Evolutionary conservation across 257 asterid genomes (phyloP), one percentile per base, ranked within the genome.

Genomic region (Petrea volubilis): DNA sequence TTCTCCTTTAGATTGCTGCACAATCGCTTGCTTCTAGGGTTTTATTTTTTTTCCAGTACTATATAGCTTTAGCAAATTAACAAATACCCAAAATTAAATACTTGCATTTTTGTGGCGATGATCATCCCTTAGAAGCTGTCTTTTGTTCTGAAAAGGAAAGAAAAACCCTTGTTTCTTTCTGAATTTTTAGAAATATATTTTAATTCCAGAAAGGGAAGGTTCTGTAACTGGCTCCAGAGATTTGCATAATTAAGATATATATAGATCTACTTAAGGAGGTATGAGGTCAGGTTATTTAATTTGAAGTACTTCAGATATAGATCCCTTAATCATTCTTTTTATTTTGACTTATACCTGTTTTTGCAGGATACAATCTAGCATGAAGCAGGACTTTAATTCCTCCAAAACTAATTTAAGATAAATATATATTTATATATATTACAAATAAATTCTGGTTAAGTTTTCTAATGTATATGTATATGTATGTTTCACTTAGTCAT

Each of bases 11-110:
- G 9, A 69, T 77, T 64, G 27, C 59, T 72, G 53, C 64, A 58
- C 40, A 25, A 47, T 51, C 76, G 69, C 78, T 44, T 41, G 61
- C 68, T 73, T 78, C 74, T 84, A 80, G 86, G 92, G 89, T 78
- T 86, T 83, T 70, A 69, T 69, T 66, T 60, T 74, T 29, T 67
- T 29, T 23, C 24, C 47, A 52, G 33, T 20, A 12, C 59, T 69
- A 6, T 25, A 59, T 34, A n/a, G 2, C 33, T 23, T 8, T 23
- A 65, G 2, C 33, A 17, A 23, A 23, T 0, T 24, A 31, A 3
- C 24, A 29, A 61, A 5, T 5, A 44, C 0, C 13, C 1, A 44
- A 44, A 44, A 44, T 11, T 43, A 33, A 43, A 20, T 61, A 47
- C 8, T 67, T 36, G 11, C 2, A 33, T 62, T 18, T 65, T 28